Evolutionary conservation across 2,329 filamentous ascomycete genomes (phyloP), one percentile per base, ranked within the genome.

Genomic region (Dendryphion nanum): DNA sequence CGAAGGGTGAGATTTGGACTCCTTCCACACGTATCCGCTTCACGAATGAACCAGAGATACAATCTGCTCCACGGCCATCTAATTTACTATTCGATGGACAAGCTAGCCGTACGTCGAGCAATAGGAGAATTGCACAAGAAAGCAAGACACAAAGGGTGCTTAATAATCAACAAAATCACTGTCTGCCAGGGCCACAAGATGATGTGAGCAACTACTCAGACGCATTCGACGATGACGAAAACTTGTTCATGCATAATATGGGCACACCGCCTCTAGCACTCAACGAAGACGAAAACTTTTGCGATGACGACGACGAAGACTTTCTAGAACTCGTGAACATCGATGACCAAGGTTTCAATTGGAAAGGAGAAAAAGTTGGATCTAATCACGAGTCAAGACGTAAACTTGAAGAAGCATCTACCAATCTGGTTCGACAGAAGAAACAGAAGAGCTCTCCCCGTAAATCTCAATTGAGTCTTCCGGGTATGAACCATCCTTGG

Each of bases 401-500:
- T 24, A 41, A 58, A 16, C 62, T 70, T 23, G 53, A 50, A 26
- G 67, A 68, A 34, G 55, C 57, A 17, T 51, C 53, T 6, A 40
- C 41, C 26, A 60, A 54, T 31, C 51, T 39, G 17, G 32, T 37
- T 12, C 47, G 44, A 14, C 43, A 48, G 33, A 45, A 41, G 26
- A 38, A 50, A 14, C 37, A 33, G 32, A 50, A 46, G 18, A 15
- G 35, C 20, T 60, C 61, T 17, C 60, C 61, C 7, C 53, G 55
- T 38, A 64, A 63, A 23, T 33, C 57, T 14, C 47, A 53, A 12
- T 36, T 51, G 18, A 50, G 45, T 30, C 52, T 53, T 40, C 48
- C 50, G 23, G 57, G 57, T 4, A 61, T 63, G 60, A 58, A 55
- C 15, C 51, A 54, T 55, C 74, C 82, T 4, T 98, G 94, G 93